Percentiles rank a stretch among this genome's conserved stretches.
Evolutionary conservation across 345 rosid species (phyloP).

Genomic region (Eutrema heterophyllum): DNA sequence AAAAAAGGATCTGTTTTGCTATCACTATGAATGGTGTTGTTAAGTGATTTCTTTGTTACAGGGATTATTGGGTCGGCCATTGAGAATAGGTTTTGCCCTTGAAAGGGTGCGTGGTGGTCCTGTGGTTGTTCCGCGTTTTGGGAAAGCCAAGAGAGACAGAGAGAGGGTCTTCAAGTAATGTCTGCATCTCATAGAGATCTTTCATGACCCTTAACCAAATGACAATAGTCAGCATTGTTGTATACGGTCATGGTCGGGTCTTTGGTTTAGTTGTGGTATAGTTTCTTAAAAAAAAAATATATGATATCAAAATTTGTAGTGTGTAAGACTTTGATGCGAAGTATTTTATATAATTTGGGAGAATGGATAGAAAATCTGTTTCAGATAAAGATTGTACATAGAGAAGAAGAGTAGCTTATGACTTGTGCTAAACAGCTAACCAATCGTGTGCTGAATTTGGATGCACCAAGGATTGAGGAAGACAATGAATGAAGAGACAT

Average conservation of each 20-base stretch:
- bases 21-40: background rate
- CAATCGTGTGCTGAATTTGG: background rate
- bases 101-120: slow-evolving; percentile 79
- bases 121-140: slow-evolving; percentile 65
- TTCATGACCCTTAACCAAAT: background rate
- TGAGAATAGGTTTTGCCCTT: slow-evolving; percentile 71
- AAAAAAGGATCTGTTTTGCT: background rate
- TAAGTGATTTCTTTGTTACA: slow-evolving; percentile 24
- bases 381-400: background rate
- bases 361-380: background rate
- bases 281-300: background rate
- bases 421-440: background rate
- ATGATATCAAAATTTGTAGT: background rate
- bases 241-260: background rate
- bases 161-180: slow-evolving; percentile 12
- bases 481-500: slow-evolving; percentile 3
- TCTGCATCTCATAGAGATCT: background rate
- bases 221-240: background rate
- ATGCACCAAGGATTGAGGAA: background rate
- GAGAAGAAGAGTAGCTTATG: background rate
- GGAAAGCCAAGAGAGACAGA: slow-evolving; percentile 20
- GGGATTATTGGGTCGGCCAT: slow-evolving; percentile 79
- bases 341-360: background rate
- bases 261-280: background rate
- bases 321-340: background rate